Percentiles rank a stretch among this genome's conserved stretches.
These are phyloP conservation scores for Pseudonitzschia pungens DNA, from an alignment of 108 stramenopile genomes.

Conservation along the genomic window DNA sequence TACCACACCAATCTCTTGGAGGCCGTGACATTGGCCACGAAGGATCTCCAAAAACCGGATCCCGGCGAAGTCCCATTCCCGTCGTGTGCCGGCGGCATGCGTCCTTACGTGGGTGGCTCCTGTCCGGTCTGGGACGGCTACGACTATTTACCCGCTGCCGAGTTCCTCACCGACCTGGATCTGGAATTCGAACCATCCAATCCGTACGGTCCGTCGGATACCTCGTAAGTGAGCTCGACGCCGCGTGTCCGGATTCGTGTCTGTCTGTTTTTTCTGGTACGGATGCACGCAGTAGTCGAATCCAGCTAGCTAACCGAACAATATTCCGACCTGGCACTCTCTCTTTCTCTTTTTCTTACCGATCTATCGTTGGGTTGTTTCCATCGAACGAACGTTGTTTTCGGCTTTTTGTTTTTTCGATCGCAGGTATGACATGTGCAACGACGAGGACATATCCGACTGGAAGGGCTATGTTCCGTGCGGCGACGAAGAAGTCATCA, in stretches of 20 bases:
- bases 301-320: too few relatives aligned
- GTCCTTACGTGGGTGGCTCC: neutral
- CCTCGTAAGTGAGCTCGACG: neutral
- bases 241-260: too few relatives aligned
- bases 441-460: neutral
- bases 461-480: neutral
- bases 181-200: neutral
- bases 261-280: too few relatives aligned
- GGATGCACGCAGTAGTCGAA: too few relatives aligned
- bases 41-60: slow-evolving; percentile 10
- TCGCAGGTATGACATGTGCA: neutral
- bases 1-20: slow-evolving; percentile 25
- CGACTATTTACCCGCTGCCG: neutral
- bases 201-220: slow-evolving; percentile 9
- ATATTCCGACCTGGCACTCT: too few relatives aligned
- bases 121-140: slow-evolving; percentile 13
- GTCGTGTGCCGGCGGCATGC: neutral
- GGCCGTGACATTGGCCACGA: neutral
- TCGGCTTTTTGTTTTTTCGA: too few relatives aligned
- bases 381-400: neutral
- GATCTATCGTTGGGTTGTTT: neutral
- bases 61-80: neutral
- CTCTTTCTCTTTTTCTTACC: too few relatives aligned
- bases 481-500: neutral
- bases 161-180: neutral